Evolutionary conservation across 2,329 filamentous ascomycete species (phyloP).

Genomic region (Neospermospora avenae): DNA sequence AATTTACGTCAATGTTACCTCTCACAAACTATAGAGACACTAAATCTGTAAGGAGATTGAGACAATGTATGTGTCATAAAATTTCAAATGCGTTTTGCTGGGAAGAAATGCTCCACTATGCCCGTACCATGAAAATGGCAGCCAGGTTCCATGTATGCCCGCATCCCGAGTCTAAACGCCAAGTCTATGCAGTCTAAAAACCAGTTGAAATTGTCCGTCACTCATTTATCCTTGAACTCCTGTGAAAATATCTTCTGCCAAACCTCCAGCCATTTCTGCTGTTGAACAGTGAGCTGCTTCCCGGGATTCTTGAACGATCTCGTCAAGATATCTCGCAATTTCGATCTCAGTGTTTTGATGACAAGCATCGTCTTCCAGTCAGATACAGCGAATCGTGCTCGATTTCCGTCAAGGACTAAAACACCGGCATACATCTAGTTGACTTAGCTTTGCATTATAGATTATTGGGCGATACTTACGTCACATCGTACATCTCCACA

Average conservation of each 20-base stretch:
- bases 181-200: background rate
- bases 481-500: constrained; percentile 88
- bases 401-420: constrained; percentile 81
- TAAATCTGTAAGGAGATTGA: too few relatives aligned
- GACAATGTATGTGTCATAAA: too few relatives aligned
- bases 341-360: constrained; percentile 74
- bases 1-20: too few relatives aligned
- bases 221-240: constrained; percentile 33
- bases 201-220: constrained; percentile 3
- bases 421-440: constrained; percentile 78
- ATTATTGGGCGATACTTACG: constrained; percentile 45
- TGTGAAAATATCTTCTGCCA: constrained; percentile 67
- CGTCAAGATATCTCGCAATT: constrained; percentile 72
- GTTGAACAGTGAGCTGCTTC: constrained; percentile 59
- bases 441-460: constrained; percentile 9
- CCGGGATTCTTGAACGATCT: constrained; percentile 67
- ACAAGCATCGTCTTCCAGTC: constrained; percentile 91
- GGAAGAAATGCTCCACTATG: background rate
- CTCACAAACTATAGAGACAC: too few relatives aligned
- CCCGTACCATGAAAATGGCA: background rate
- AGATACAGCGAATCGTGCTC: constrained; percentile 75
- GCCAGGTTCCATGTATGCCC: background rate
- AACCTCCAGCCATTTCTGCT: constrained; percentile 70
- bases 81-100: too few relatives aligned
- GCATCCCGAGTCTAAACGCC: background rate